Evolutionary conservation across 2,329 filamentous ascomycete genomes (phyloP).

Genomic region (Aspergillus neoniger): DNA sequence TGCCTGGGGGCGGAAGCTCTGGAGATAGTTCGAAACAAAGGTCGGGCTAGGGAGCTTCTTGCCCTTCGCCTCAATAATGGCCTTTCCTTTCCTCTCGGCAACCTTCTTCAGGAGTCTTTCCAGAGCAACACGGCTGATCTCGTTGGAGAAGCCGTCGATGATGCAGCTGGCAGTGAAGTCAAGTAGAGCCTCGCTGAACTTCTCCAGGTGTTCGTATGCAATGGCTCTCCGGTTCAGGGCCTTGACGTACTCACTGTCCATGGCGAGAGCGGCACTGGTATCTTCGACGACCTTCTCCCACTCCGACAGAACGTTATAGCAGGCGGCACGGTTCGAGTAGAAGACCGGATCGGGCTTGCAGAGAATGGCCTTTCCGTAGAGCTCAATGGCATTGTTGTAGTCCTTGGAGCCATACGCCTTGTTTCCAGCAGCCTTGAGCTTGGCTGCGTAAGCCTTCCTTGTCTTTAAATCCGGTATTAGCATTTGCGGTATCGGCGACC

Average conservation of each 20-base stretch:
- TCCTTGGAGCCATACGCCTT: constrained; percentile 94
- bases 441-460: constrained; percentile 81
- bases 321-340: constrained; percentile 97
- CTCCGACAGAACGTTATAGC: constrained; percentile 87
- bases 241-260: constrained; percentile 96
- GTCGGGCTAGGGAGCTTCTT: constrained; percentile 92
- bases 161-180: constrained; percentile 99
- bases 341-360: constrained; percentile 98
- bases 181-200: constrained; percentile 89
- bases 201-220: constrained; percentile 89
- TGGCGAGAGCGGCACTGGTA: constrained; percentile 88
- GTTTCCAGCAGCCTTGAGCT: constrained; percentile 94
- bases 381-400: constrained; percentile 87
- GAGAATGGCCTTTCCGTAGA: constrained; percentile 93
- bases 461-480: constrained; percentile 53
- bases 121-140: constrained; percentile 82
- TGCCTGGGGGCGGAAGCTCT: constrained; percentile 88
- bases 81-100: constrained; percentile 89
- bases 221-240: constrained; percentile 94
- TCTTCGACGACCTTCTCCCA: constrained; percentile 98
- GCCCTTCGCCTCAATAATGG: constrained; percentile 76
- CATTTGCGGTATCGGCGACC: neutral
- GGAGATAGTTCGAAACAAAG: constrained; percentile 97
- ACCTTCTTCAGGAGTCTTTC: constrained; percentile 96
- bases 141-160: constrained; percentile 95